phyloP scores from a whole-genome alignment of 2,329 filamentous ascomycete genomes.

The Fusarium sp. region DNA sequence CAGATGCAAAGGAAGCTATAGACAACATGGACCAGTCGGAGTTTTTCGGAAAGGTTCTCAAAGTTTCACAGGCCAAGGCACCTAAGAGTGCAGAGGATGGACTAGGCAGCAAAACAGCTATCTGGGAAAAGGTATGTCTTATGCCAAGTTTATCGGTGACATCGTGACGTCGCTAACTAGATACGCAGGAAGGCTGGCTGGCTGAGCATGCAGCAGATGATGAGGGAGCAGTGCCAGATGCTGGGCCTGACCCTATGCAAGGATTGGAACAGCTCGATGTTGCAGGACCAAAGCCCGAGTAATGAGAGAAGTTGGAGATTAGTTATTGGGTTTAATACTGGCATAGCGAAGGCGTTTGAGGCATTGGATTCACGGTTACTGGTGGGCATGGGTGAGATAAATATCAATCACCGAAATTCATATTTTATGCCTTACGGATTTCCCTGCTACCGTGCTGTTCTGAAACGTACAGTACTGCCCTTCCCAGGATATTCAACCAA shows the following conservation, averaged over 20 bases:
- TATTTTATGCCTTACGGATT: conserved; percentile 43
- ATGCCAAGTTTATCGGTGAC: neutral
- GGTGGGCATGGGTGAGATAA: conserved; percentile 38
- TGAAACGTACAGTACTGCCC: conserved; percentile 46
- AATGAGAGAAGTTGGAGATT: conserved; percentile 52
- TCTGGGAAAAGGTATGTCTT: conserved; percentile 91
- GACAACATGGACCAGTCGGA: conserved; percentile 99
- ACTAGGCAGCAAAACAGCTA: conserved; percentile 89
- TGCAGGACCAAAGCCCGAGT: conserved; percentile 84
- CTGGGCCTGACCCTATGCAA: conserved; percentile 89
- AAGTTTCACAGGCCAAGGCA: conserved; percentile 90
- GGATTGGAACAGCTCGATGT: conserved; percentile 93
- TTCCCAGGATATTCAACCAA: conserved; percentile 33
- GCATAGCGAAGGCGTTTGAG: conserved; percentile 63
- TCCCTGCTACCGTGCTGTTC: conserved; percentile 40
- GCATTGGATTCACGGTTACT: conserved; percentile 42
- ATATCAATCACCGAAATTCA: conserved; percentile 45
- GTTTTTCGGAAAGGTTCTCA: conserved; percentile 91
- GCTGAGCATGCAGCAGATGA: conserved; percentile 79
- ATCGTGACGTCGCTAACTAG: conserved; percentile 14
- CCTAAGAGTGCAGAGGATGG: conserved; percentile 91
- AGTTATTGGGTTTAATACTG: conserved; percentile 44
- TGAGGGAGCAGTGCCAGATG: conserved; percentile 56
- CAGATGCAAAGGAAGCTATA: conserved; percentile 93
- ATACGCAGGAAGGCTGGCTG: conserved; percentile 85